phyloP scores from a whole-genome alignment of 805 yeast genomes.

The Monosporozyma unispora region DNA sequence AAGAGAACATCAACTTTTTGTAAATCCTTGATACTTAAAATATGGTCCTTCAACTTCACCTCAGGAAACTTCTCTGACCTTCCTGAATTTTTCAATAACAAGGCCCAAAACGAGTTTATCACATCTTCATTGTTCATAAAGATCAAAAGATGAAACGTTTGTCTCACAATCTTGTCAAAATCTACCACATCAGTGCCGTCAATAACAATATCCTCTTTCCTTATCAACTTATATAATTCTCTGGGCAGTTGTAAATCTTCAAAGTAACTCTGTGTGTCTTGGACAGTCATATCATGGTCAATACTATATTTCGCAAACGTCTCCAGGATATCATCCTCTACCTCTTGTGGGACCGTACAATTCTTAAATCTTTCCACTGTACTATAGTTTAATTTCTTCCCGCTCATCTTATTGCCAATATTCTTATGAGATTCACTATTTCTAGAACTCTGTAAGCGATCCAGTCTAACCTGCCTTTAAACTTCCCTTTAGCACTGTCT shows the following conservation, averaged over 20 bases:
- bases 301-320: constrained; percentile 35
- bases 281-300: constrained; percentile 33
- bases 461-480: background rate
- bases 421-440: no score
- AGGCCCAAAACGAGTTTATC: constrained; percentile 36
- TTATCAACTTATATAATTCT: constrained; percentile 24
- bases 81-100: constrained; percentile 27
- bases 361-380: constrained; percentile 25
- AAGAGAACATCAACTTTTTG: constrained; percentile 27
- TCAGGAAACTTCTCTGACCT: constrained; percentile 16
- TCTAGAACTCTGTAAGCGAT: no score
- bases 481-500: background rate
- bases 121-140: constrained; percentile 31
- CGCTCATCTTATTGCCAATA: background rate
- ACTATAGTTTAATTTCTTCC: background rate
- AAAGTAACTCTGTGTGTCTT: constrained; percentile 26
- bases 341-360: constrained; percentile 32
- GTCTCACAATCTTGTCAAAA: constrained; percentile 36
- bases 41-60: constrained; percentile 15
- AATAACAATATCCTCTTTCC: constrained; percentile 26
- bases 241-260: constrained; percentile 27
- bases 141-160: constrained; percentile 35
- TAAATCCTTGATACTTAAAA: constrained; percentile 33
- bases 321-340: constrained; percentile 39
- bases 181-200: constrained; percentile 39